These are phyloP conservation scores for Phialemonium atrogriseum DNA, from an alignment of 2,329 filamentous ascomycete genomes.

Conservation along the genomic window DNA sequence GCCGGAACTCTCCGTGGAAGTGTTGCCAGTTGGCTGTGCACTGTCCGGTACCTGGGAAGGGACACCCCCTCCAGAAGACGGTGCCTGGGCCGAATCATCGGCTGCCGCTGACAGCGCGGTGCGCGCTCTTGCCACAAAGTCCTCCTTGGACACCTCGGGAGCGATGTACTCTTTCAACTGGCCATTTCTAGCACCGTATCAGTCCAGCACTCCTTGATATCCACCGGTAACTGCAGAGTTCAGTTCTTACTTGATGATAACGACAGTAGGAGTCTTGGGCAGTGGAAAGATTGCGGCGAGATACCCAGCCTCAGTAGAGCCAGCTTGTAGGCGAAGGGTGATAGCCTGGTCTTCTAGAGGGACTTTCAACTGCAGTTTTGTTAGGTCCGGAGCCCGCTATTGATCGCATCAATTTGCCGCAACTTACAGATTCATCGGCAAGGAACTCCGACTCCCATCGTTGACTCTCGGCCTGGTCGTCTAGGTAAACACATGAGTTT, in stretches of 20 bases:
- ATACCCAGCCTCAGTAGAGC: slow-evolving; percentile 73
- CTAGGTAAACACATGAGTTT: slow-evolving; percentile 30
- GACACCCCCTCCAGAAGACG: too few relatives aligned
- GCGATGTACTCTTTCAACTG: slow-evolving; percentile 70
- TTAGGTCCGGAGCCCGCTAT: slow-evolving; percentile 4
- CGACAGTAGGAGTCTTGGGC: slow-evolving; percentile 66
- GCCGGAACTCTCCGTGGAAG: slow-evolving; percentile 13
- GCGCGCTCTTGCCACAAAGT: slow-evolving; percentile 52
- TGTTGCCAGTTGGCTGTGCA: too few relatives aligned
- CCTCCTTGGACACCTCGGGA: slow-evolving; percentile 53
- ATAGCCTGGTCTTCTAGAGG: slow-evolving; percentile 57
- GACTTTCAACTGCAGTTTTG: slow-evolving; percentile 37
- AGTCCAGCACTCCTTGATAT: slow-evolving; percentile 2
- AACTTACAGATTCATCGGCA: slow-evolving; percentile 42
- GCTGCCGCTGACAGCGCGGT: slow-evolving; percentile 7
- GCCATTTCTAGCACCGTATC: slow-evolving; percentile 60
- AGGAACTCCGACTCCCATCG: slow-evolving; percentile 67
- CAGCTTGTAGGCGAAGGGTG: slow-evolving; percentile 59
- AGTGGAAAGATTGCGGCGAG: slow-evolving; percentile 76
- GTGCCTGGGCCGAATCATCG: slow-evolving; percentile 20
- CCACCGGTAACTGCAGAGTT: neutral
- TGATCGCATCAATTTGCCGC: too few relatives aligned
- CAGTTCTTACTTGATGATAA: slow-evolving; percentile 60
- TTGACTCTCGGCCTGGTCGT: slow-evolving; percentile 59
- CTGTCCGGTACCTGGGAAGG: too few relatives aligned